These are phyloP conservation scores for Candida neerlandica DNA, from an alignment of 1,139 yeast genomes.

Conservation along the genomic window DNA sequence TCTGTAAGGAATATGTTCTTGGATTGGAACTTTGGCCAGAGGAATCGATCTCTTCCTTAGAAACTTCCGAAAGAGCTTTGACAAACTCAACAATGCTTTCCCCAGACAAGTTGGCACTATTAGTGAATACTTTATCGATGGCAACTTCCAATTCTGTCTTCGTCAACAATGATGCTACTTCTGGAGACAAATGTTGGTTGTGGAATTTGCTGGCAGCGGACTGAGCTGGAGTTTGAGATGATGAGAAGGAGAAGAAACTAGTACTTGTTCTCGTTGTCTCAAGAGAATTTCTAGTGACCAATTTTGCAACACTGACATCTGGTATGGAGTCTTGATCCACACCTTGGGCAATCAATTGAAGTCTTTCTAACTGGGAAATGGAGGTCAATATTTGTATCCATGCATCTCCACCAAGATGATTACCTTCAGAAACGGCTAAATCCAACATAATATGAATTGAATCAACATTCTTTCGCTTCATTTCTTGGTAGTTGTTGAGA, in stretches of 20 bases:
- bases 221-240: slow-evolving; percentile 41
- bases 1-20: slow-evolving; percentile 87
- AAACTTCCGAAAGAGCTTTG: slow-evolving; percentile 80
- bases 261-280: slow-evolving; percentile 50
- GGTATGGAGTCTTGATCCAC: slow-evolving; percentile 84
- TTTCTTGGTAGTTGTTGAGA: slow-evolving; percentile 74
- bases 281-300: slow-evolving; percentile 59
- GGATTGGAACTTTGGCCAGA: slow-evolving; percentile 84
- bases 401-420: slow-evolving; percentile 56
- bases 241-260: slow-evolving; percentile 51
- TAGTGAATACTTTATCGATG: slow-evolving; percentile 85
- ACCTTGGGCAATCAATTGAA: slow-evolving; percentile 88
- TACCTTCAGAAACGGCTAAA: slow-evolving; percentile 78
- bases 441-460: slow-evolving; percentile 78
- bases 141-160: slow-evolving; percentile 82
- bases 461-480: slow-evolving; percentile 76
- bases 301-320: slow-evolving; percentile 76
- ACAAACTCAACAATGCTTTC: slow-evolving; percentile 87
- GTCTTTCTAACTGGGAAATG: slow-evolving; percentile 87
- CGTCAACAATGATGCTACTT: slow-evolving; percentile 53
- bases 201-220: slow-evolving; percentile 46
- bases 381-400: slow-evolving; percentile 87
- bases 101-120: slow-evolving; percentile 78
- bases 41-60: slow-evolving; percentile 88
- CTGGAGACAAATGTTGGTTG: slow-evolving; percentile 44